phyloP scores from a whole-genome alignment of 768 basidiomycete species.

The Tylopilus sp. region DNA sequence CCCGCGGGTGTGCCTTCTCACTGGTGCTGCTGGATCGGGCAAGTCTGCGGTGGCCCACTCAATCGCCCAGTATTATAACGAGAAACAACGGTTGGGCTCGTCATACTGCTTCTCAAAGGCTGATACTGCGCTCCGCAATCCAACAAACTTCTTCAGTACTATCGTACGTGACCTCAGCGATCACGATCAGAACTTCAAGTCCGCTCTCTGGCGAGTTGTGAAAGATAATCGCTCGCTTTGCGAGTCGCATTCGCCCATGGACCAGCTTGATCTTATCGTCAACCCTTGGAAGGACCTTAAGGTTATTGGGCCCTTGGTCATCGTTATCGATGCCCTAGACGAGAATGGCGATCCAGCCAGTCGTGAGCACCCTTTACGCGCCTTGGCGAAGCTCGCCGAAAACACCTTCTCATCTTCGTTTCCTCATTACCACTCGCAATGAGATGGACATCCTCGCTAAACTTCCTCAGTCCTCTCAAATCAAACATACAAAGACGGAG shows the following conservation, averaged over 20 bases:
- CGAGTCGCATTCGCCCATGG: not conserved
- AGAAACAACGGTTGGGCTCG: not conserved
- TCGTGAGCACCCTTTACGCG: constrained; percentile 14
- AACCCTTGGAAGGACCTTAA: constrained; percentile 12
- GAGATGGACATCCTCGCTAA: constrained; percentile 5
- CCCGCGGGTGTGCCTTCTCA: too few species aligned
- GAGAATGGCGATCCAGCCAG: constrained; percentile 8
- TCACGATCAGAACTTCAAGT: constrained; percentile 14
- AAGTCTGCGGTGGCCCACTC: too few species aligned
- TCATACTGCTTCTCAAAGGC: not conserved
- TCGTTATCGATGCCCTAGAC: constrained; percentile 31
- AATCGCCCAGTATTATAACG: too few species aligned
- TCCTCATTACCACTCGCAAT: constrained; percentile 11
- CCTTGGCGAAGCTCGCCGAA: not conserved
- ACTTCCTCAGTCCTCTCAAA: constrained; percentile 6
- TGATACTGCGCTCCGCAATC: too few species aligned
- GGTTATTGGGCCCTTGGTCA: constrained; percentile 20
- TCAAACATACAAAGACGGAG: constrained; percentile 13
- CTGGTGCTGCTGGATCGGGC: not conserved
- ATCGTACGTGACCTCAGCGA: constrained; percentile 18
- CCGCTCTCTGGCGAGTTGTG: constrained; percentile 3
- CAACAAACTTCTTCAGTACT: too few species aligned
- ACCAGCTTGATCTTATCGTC: constrained; percentile 23
- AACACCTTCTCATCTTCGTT: constrained; percentile 7
- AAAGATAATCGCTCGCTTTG: constrained; percentile 5